Conservation (phyloP, 345 rosid genomes). For the Gossypium mustelinum region DNA sequence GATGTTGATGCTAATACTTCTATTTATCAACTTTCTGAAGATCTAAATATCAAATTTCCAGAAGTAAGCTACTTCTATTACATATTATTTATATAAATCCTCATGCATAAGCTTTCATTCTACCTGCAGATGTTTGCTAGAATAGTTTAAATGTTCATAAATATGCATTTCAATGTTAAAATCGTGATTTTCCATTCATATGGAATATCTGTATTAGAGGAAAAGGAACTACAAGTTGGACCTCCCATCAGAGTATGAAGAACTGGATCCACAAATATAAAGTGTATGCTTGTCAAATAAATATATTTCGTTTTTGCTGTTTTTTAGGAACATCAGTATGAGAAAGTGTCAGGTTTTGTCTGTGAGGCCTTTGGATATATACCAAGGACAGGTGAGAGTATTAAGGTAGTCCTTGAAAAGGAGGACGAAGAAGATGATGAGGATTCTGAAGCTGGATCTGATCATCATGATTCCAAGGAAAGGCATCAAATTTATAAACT, state of each 20-base stretch:
- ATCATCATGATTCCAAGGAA: slow-evolving; percentile 58
- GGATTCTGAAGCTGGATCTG: slow-evolving; percentile 53
- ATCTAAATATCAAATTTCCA: slow-evolving; percentile 84
- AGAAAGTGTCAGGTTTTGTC: slow-evolving; percentile 95
- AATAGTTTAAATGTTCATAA: neutral
- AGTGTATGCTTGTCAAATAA: neutral
- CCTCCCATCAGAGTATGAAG: neutral
- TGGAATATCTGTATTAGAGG: neutral
- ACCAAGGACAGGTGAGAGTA: slow-evolving; percentile 88
- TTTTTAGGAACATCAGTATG: slow-evolving; percentile 85
- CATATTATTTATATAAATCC: neutral
- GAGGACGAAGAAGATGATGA: slow-evolving; percentile 70
- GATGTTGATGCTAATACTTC: slow-evolving; percentile 98
- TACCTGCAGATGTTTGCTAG: neutral
- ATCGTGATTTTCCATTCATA: neutral
- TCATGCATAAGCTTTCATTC: neutral
- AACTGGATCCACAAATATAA: neutral
- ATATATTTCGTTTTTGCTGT: neutral
- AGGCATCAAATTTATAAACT: slow-evolving; percentile 69
- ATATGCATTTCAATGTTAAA: neutral
- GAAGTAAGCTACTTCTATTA: slow-evolving; percentile 50
- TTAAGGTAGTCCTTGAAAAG: slow-evolving; percentile 73
- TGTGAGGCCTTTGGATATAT: slow-evolving; percentile 98
- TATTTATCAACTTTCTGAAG: slow-evolving; percentile 90
- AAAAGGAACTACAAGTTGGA: neutral